Percentiles rank a stretch among this genome's conserved stretches.
Evolutionary conservation across 345 rosid genomes (phyloP).

Genomic region (Atalantia buxifolia): DNA sequence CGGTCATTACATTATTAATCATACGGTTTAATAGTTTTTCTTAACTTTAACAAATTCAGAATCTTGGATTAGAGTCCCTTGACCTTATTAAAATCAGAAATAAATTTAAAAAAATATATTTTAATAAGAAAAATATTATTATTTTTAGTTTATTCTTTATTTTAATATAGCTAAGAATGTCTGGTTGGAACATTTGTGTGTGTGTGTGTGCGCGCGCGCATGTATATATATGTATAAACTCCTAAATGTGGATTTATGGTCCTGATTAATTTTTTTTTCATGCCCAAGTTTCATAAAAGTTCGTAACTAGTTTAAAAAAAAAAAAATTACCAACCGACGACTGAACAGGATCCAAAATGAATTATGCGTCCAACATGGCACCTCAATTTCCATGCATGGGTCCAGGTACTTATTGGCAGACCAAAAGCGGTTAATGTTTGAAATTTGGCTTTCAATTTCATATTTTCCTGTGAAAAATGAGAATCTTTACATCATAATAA

Average conservation of each 20-base stretch:
- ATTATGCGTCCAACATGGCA: not conserved
- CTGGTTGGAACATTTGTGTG: too few species aligned
- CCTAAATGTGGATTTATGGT: too few species aligned
- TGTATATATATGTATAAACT: too few species aligned
- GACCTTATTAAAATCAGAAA: too few species aligned
- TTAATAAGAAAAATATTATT: too few species aligned
- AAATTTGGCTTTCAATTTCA: not conserved
- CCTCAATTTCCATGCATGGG: not conserved
- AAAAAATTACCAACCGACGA: not conserved
- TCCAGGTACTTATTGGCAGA: not conserved
- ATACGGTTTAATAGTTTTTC: rapidly evolving
- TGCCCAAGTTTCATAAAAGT: not conserved
- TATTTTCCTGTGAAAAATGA: not conserved
- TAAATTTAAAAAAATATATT: too few species aligned
- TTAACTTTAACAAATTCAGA: too few species aligned
- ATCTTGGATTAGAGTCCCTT: rapidly evolving
- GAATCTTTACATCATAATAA: not conserved
- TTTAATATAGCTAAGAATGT: too few species aligned
- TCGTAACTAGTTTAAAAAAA: too few species aligned
- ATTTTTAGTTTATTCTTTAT: rapidly evolving
- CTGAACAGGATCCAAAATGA: not conserved
- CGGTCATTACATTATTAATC: too few species aligned
- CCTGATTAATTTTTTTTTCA: not conserved
- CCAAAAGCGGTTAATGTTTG: not conserved
- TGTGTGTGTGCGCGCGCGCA: too few species aligned